Base-by-base conservation (phyloP, 805 yeast species). In the Dipodascus albidus region DNA sequence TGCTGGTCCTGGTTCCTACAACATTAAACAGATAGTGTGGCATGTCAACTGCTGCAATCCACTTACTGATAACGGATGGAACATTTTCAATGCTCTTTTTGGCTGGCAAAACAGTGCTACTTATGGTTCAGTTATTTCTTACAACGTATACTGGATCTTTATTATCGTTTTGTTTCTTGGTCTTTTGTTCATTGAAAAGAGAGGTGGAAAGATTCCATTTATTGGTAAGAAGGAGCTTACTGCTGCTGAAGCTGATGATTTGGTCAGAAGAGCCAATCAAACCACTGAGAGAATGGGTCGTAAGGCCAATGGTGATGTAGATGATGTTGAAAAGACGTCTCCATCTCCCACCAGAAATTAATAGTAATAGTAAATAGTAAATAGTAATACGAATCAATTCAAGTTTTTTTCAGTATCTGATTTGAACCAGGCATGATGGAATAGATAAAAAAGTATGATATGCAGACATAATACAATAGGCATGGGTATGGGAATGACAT, bases 51-150 rank as follows among this genome's bases (percentile, higher is more conserved):
- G 96, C 67, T 89, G 97, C 70, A 88, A 88, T 66, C 95, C 96
- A 23, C 83, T 86, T 59, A 85, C 78, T n/a, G 96, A 89, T 63
- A 95, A 95, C 2, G 80, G 83, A 31, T 89, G 95, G 96, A 87
- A 88, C 95, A 72, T 89, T 38, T 75, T 86, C 62, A 87, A 90
- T 35, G 96, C 96, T 1, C 73, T 89, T 3, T 76, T 89, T 51
- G 97, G 97, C 1, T 89, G 97, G 97, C 88, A 93, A 14, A 89
- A 89, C 66, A 80, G 90, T 58, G 96, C 96, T 2, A 89, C 97
- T 0, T 87, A 84, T 64, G 95, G 95, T 2, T 85, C 95, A 19
- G 89, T 89, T 0, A 66, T 76, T 3, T 78, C 89, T 51, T 89
- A 89, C 69, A 76, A 78, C 57, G 53, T 73, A 0, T 89, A 84